Conservation (phyloP, 1,284 basidiomycete genomes). For the Ganoderma multipileum region DNA sequence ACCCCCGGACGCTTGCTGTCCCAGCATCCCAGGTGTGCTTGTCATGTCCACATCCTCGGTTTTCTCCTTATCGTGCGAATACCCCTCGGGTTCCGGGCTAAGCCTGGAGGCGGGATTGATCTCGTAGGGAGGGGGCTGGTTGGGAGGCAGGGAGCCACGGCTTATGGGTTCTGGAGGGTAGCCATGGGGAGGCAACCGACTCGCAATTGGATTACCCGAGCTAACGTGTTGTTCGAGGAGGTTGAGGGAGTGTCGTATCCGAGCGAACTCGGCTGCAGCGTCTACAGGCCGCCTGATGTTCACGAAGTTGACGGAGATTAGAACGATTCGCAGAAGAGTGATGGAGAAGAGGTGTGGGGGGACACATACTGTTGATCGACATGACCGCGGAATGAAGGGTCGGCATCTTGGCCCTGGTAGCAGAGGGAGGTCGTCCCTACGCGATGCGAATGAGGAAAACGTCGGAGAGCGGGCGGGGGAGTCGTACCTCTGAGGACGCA, state of each 20-base stretch:
- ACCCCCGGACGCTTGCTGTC: conserved; percentile 66
- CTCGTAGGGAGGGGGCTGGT: conserved; percentile 20
- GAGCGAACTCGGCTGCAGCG: conserved; percentile 73
- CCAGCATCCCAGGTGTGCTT: conserved; percentile 67
- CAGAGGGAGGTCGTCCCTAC: conserved; percentile 76
- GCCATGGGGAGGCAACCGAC: conserved; percentile 15
- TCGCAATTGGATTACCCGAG: conserved; percentile 35
- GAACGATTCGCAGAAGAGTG: conserved; percentile 19
- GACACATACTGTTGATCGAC: conserved; percentile 53
- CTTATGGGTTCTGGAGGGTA: conserved; percentile 19
- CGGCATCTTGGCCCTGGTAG: conserved; percentile 58
- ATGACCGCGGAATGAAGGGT: conserved; percentile 45
- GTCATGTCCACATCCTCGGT: conserved; percentile 25
- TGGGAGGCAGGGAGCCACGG: conserved; percentile 13
- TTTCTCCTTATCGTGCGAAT: conserved; percentile 47
- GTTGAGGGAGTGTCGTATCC: conserved; percentile 74
- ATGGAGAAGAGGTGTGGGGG: conserved; percentile 18
- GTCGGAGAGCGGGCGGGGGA: conserved; percentile 9
- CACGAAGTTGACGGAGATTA: conserved; percentile 24
- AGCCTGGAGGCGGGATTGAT: conserved; percentile 9
- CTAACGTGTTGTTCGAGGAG: conserved; percentile 73
- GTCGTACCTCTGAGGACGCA: conserved; percentile 75
- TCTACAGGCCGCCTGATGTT: conserved; percentile 56
- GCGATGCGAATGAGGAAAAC: conserved; percentile 12
- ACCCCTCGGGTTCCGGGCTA: conserved; percentile 22